A percentile compares a stretch with the other conserved stretches of the same genome.
Conservation (phyloP, 306 rosid species). For the Corylus americana region DNA sequence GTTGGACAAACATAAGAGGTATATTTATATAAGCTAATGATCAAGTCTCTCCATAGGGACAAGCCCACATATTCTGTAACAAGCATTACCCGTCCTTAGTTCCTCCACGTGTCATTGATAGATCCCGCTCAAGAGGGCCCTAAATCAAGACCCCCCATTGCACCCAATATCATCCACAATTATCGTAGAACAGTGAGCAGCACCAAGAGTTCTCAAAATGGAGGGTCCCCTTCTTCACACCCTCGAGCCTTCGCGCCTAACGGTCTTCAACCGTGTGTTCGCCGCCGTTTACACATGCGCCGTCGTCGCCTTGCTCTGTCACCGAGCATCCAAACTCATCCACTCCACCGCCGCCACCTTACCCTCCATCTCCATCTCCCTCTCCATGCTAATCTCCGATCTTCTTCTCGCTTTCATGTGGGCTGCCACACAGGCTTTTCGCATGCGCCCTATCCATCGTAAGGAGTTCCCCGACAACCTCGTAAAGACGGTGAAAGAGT, state of each 20-base stretch:
- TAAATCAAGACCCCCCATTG: no score
- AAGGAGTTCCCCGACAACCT: conserved; percentile 31
- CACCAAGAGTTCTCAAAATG: no score
- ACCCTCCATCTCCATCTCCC: conserved; percentile 26
- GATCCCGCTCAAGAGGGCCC: no score
- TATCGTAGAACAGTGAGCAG: no score
- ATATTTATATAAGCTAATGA: no score
- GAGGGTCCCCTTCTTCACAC: conserved; percentile 26
- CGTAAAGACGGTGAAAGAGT: not conserved
- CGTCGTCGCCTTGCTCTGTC: conserved; percentile 30
- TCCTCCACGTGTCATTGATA: no score
- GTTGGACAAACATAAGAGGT: no score
- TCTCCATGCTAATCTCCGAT: conserved; percentile 39
- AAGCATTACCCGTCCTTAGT: no score
- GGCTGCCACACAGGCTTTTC: conserved; percentile 29
- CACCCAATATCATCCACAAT: no score
- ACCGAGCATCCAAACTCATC: conserved; percentile 26
- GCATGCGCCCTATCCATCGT: conserved; percentile 33
- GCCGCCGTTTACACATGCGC: conserved; percentile 28
- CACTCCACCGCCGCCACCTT: conserved; percentile 6
- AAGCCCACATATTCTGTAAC: no score
- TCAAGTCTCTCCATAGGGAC: no score
- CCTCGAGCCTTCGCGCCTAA: conserved; percentile 9
- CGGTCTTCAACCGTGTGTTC: conserved; percentile 28
- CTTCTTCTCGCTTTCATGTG: conserved; percentile 33